phyloP scores from a whole-genome alignment of 2,329 filamentous ascomycete genomes.

The Penicillium crustosum region DNA sequence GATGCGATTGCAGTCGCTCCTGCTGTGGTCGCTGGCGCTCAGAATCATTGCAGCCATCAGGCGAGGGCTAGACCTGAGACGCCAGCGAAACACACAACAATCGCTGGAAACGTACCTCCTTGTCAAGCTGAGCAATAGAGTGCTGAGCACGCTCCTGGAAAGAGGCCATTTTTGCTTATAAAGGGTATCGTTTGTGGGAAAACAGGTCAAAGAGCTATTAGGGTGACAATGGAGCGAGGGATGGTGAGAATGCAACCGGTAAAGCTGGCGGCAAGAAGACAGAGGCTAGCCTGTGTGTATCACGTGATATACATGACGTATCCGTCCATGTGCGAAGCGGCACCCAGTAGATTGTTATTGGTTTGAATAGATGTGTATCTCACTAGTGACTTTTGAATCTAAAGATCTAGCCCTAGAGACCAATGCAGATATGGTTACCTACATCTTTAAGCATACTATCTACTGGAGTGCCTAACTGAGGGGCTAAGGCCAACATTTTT shows the following conservation, averaged over 20 bases:
- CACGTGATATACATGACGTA: constrained; percentile 28
- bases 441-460: background rate
- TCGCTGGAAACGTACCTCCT: constrained; percentile 55
- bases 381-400: background rate
- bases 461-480: background rate
- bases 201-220: constrained; percentile 9
- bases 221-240: constrained; percentile 23
- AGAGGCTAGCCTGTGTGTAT: constrained; percentile 18
- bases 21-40: background rate
- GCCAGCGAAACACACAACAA: constrained; percentile 25
- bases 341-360: background rate
- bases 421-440: background rate
- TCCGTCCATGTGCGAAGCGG: constrained; percentile 4
- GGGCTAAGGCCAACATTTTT: background rate
- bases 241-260: constrained; percentile 28
- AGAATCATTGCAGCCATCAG: background rate
- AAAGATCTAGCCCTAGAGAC: background rate
- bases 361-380: background rate
- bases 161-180: constrained; percentile 40
- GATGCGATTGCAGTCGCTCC: background rate
- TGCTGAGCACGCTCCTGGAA: constrained; percentile 65
- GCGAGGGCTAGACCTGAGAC: constrained; percentile 21
- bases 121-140: constrained; percentile 66
- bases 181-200: constrained; percentile 2
- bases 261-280: constrained; percentile 23